Evolutionary conservation across 108 stramenopile species (phyloP), one percentile per base, ranked within the genome.

Genomic region (Heterococcus sp.): DNA sequence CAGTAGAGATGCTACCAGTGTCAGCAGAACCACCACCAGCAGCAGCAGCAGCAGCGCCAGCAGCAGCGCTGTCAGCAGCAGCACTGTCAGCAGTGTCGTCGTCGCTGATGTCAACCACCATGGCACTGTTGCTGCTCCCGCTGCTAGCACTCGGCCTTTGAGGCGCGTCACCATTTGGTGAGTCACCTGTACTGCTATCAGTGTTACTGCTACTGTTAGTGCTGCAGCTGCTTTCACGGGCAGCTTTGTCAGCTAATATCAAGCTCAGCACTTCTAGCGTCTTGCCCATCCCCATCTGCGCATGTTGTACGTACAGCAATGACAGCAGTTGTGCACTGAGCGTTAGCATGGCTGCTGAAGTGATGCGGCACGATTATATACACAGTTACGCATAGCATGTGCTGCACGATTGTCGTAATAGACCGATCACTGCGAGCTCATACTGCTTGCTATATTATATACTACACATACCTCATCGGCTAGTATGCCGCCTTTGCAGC

Each of bases 261-360:
- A 84, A 69, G 32, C 78, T 63, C 3, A 84, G 67, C 2, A 82
- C 68, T 80, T 75, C 75, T 26, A 84, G 67, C 40, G 84, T 84
- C 73, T 84, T 74, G 32, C 73, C 74, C 8, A 74, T n/a, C 1
- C 14, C 46, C 8, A 21, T 8, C 46, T 8, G 46, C 46, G 21
- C 21, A 58, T 58, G 46, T 21, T 14, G 46, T 58, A 21, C 46
- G 21, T 58, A 21, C 46, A 21, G 21, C 21, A 58, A 21, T 58
- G 46, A 14, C 46, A 58, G 46, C 46, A 58, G 46, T 58, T 58
- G 21, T 21, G 46, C 46, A 58, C 14, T 58, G n/a, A n/a, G n/a
- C 46, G 46, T 21, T 58, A 21, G 46, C 46, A 21, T 21, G 8
- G 46, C 46, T 58, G 46, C 46, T 21, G 8, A 58, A 58, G 46